A percentile compares a stretch with the other conserved stretches of the same genome.
Conservation (phyloP, 352 stramenopile genomes). For the Globisporangium nunn region DNA sequence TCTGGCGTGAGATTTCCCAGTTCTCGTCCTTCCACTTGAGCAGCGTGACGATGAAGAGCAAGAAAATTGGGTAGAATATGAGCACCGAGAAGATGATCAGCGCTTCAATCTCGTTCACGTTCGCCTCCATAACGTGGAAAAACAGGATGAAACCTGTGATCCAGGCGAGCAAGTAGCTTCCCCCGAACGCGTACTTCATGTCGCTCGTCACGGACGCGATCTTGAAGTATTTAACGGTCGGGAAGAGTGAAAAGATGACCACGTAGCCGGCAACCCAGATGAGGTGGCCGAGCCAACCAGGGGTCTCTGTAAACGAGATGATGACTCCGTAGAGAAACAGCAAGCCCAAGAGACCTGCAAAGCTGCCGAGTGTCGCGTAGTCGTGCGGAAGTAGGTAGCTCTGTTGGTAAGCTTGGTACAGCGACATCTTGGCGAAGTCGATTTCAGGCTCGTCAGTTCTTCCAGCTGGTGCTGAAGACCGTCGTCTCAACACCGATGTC, state of each 20-base stretch:
- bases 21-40: conserved; percentile 73
- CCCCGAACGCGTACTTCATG: conserved; percentile 41
- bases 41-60: conserved; percentile 65
- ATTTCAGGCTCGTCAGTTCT: conserved; percentile 16
- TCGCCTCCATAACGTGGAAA: conserved; percentile 36
- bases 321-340: conserved; percentile 66
- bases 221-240: conserved; percentile 77
- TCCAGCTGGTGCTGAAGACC: conserved; percentile 1
- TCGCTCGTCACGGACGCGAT: conserved; percentile 48
- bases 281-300: conserved; percentile 61
- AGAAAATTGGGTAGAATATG: conserved; percentile 75
- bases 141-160: conserved; percentile 69
- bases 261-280: conserved; percentile 63
- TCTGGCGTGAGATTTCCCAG: conserved; percentile 46
- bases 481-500: conserved; percentile 5
- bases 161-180: conserved; percentile 59
- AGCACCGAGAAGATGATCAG: conserved; percentile 68
- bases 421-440: conserved; percentile 64
- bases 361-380: conserved; percentile 63
- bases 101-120: conserved; percentile 69
- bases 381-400: conserved; percentile 68
- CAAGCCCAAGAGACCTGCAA: conserved; percentile 39
- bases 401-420: conserved; percentile 66
- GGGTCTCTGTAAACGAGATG: conserved; percentile 56
- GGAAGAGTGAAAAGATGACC: conserved; percentile 58